Evolutionary conservation across 768 basidiomycete genomes (phyloP).

Genomic region (Hygrophorus russula): DNA sequence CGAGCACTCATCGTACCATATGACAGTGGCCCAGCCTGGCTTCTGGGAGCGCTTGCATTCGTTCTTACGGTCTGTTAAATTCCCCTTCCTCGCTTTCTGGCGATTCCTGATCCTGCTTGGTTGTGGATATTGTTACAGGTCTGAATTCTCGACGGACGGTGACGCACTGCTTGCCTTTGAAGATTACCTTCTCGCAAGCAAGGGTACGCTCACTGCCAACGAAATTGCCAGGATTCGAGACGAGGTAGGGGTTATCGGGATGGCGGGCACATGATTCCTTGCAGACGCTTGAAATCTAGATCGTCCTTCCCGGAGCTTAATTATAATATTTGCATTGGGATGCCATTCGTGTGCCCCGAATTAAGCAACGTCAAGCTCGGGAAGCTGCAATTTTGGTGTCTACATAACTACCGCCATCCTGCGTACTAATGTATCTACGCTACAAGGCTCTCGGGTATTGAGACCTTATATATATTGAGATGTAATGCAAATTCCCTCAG

Average conservation of each 20-base stretch:
- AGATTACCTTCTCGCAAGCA: slow-evolving; percentile 74
- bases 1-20: slow-evolving; percentile 46
- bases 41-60: slow-evolving; percentile 68
- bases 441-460: no score
- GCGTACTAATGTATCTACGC: no score
- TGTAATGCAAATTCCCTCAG: no score
- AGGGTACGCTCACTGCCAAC: slow-evolving; percentile 66
- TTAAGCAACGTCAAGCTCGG: no score
- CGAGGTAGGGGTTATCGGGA: slow-evolving; percentile 74
- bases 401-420: no score
- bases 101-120: neutral
- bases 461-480: no score
- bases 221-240: slow-evolving; percentile 93
- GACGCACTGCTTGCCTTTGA: slow-evolving; percentile 76
- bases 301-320: no score
- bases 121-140: slow-evolving; percentile 23
- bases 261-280: slow-evolving; percentile 59
- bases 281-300: neutral
- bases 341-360: no score
- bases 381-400: no score
- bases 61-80: slow-evolving; percentile 42
- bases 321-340: no score
- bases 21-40: slow-evolving; percentile 58
- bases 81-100: neutral
- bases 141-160: slow-evolving; percentile 47